These are phyloP conservation scores for Penicillium manginii DNA, from an alignment of 495 filamentous ascomycete genomes.

Conservation along the genomic window DNA sequence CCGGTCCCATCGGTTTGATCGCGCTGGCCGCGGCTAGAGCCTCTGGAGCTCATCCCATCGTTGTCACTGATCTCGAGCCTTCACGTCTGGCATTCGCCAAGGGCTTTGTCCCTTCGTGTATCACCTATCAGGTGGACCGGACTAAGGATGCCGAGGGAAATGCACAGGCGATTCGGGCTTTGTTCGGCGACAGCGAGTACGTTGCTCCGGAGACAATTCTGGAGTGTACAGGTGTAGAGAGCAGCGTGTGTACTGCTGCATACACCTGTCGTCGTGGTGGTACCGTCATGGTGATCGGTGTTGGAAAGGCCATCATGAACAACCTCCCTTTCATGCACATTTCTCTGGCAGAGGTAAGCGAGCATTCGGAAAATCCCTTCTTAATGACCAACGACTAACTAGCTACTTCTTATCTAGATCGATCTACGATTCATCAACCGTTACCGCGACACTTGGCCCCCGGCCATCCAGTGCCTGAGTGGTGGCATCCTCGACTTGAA, in stretches of 20 bases:
- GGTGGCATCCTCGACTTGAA: conserved; percentile 61
- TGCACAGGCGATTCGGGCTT: conserved; percentile 53
- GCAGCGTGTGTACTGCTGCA: conserved; percentile 58
- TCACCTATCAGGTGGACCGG: conserved; percentile 55
- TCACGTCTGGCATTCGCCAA: conserved; percentile 60
- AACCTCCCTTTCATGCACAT: conserved; percentile 71
- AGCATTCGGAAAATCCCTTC: too few species aligned
- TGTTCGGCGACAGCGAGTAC: conserved; percentile 54
- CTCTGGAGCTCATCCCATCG: conserved; percentile 65
- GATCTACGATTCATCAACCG: conserved; percentile 66
- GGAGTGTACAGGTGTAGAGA: conserved; percentile 68
- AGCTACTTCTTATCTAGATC: conserved; percentile 43
- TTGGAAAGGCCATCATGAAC: conserved; percentile 62
- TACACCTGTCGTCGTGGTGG: conserved; percentile 62
- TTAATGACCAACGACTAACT: neutral
- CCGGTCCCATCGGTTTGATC: conserved; percentile 76
- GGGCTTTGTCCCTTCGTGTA: conserved; percentile 57
- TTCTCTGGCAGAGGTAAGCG: conserved; percentile 54
- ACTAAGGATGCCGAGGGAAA: conserved; percentile 51
- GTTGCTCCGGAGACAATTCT: conserved; percentile 58
- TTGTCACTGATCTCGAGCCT: conserved; percentile 64
- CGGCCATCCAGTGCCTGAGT: conserved; percentile 49
- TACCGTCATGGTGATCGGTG: conserved; percentile 64
- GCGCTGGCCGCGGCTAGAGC: conserved; percentile 61
- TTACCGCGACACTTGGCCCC: conserved; percentile 66